A percentile compares a stretch with the other conserved stretches of the same genome.
Evolutionary conservation across 2,329 filamentous ascomycete genomes (phyloP).

Genomic region (Penicillium expansum): DNA sequence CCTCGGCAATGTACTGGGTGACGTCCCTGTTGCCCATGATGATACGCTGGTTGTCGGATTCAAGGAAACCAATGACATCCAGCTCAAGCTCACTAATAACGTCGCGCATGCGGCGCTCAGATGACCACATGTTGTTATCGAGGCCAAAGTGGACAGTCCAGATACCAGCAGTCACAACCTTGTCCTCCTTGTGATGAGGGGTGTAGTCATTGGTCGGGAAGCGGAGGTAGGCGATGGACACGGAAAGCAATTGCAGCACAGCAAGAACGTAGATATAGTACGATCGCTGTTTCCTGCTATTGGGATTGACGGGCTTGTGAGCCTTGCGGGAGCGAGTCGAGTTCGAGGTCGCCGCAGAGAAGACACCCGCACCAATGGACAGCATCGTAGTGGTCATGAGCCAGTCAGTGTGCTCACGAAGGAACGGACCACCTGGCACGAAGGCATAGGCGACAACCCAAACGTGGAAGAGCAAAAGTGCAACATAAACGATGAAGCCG

Average conservation of each 20-base stretch:
- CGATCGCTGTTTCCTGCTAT: slow-evolving; percentile 53
- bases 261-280: slow-evolving; percentile 71
- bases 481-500: slow-evolving; percentile 87
- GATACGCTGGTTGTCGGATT: slow-evolving; percentile 91
- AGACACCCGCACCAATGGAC: slow-evolving; percentile 78
- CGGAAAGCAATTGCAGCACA: slow-evolving; percentile 74
- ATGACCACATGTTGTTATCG: slow-evolving; percentile 99
- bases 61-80: slow-evolving; percentile 93
- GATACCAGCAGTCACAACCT: slow-evolving; percentile 87
- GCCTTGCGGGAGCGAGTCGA: slow-evolving; percentile 43
- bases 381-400: slow-evolving; percentile 86
- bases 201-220: slow-evolving; percentile 91
- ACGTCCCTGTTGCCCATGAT: slow-evolving; percentile 99
- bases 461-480: slow-evolving; percentile 93
- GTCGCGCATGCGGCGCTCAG: slow-evolving; percentile 89
- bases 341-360: slow-evolving; percentile 60
- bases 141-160: slow-evolving; percentile 99
- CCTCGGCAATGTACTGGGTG: slow-evolving; percentile 91
- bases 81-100: slow-evolving; percentile 90
- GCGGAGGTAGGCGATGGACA: slow-evolving; percentile 78
- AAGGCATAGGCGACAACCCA: slow-evolving; percentile 99
- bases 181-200: slow-evolving; percentile 83
- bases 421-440: slow-evolving; percentile 86
- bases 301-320: slow-evolving; percentile 36
- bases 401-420: slow-evolving; percentile 94